Percentiles rank a stretch among this genome's conserved stretches.
These are phyloP conservation scores for Cicer cuneatum DNA, from an alignment of 306 rosid genomes.

Conservation along the genomic window DNA sequence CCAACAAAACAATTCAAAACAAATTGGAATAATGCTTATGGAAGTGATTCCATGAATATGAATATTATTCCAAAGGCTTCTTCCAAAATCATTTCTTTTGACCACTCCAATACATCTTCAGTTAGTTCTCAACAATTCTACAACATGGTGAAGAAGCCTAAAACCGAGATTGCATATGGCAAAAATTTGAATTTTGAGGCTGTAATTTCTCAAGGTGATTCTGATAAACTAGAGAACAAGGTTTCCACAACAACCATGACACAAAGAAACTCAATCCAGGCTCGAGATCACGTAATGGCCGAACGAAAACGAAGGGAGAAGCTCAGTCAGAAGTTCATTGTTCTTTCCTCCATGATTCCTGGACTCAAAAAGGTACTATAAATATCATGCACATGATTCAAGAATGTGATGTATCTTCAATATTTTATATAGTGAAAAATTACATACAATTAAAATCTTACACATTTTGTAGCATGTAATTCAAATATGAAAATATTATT, in stretches of 20 bases:
- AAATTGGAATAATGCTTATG: conserved; percentile 47
- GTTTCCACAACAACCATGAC: background rate
- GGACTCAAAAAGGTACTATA: conserved; percentile 78
- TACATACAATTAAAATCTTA: too few relatives aligned
- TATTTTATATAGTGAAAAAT: background rate
- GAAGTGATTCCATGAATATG: conserved; percentile 11
- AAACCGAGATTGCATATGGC: conserved; percentile 42
- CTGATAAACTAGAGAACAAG: conserved; percentile 42
- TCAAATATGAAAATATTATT: background rate
- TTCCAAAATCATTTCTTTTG: conserved; percentile 69
- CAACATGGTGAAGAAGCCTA: conserved; percentile 48
- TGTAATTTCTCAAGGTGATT: conserved; percentile 38
- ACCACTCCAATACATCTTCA: conserved; percentile 44
- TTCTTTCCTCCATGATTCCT: conserved; percentile 84
- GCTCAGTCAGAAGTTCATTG: conserved; percentile 84
- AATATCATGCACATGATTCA: background rate
- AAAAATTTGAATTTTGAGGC: conserved; percentile 45
- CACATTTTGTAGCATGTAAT: too few relatives aligned
- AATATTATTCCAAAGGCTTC: conserved; percentile 25
- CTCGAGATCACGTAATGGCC: conserved; percentile 81
- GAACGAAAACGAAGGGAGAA: conserved; percentile 88
- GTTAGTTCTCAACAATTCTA: conserved; percentile 42
- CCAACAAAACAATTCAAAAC: conserved; percentile 47
- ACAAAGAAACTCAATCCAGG: conserved; percentile 46
- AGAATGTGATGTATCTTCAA: too few relatives aligned